These are phyloP conservation scores for Candida insectorum DNA, from an alignment of 805 yeast species.

Conservation along the genomic window DNA sequence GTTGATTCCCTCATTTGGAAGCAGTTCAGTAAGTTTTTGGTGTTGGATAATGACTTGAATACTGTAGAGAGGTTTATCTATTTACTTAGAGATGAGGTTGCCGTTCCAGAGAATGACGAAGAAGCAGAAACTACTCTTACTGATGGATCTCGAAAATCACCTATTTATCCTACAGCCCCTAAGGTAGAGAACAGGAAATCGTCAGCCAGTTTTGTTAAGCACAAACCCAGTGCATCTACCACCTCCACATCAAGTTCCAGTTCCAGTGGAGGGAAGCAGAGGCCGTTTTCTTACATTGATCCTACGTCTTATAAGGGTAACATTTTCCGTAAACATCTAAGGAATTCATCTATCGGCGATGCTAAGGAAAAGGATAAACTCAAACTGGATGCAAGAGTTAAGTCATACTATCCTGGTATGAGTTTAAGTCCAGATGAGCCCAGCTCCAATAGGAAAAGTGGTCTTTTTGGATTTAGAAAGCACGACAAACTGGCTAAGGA, in stretches of 20 bases:
- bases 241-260: constrained; percentile 13
- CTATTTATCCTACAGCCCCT: constrained; percentile 1
- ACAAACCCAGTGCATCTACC: constrained; percentile 17
- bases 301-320: constrained; percentile 28
- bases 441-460: constrained; percentile 21
- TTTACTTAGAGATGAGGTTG: constrained; percentile 15
- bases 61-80: constrained; percentile 47
- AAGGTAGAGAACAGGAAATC: constrained; percentile 32
- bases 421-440: constrained; percentile 11
- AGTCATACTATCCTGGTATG: constrained; percentile 15
- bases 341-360: constrained; percentile 37
- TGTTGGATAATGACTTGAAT: constrained; percentile 45
- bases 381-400: constrained; percentile 5
- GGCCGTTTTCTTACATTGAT: constrained; percentile 40
- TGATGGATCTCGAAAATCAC: constrained; percentile 14
- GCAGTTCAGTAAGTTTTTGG: constrained; percentile 32
- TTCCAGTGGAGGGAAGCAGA: constrained; percentile 17
- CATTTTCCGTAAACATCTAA: constrained; percentile 60
- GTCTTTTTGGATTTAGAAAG: constrained; percentile 37
- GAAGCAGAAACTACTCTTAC: constrained; percentile 1
- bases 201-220: constrained; percentile 26
- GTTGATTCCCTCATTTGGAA: constrained; percentile 44
- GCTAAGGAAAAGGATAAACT: constrained; percentile 1
- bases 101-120: constrained; percentile 8
- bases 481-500: too few species aligned